Percentiles rank a stretch among this genome's conserved stretches.
Evolutionary conservation across 2,329 filamentous ascomycete genomes (phyloP).

Genomic region (Tolypocladium pustulatum): DNA sequence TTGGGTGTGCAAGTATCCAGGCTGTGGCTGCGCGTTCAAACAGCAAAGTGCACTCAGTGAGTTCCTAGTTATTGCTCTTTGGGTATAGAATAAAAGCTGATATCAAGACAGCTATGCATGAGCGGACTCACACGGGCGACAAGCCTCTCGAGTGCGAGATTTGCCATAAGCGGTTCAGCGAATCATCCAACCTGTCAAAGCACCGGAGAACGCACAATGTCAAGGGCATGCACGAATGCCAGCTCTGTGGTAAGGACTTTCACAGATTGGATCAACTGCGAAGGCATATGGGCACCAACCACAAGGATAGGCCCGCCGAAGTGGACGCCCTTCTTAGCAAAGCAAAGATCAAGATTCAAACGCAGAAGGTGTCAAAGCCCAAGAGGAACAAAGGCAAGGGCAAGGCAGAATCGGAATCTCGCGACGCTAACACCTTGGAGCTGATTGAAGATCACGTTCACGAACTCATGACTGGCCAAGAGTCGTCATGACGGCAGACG

Average conservation of each 20-base stretch:
- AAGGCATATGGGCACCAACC: conserved; percentile 34
- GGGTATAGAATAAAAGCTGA: conserved; percentile 6
- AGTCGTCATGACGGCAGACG: background rate
- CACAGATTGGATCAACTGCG: conserved; percentile 50
- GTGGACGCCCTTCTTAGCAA: conserved; percentile 8
- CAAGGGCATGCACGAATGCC: conserved; percentile 40
- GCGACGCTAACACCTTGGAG: background rate
- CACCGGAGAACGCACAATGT: conserved; percentile 51
- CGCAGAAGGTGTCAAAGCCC: conserved; percentile 5
- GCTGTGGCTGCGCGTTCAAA: conserved; percentile 50
- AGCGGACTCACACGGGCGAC: conserved; percentile 53
- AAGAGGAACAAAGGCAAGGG: conserved; percentile 3
- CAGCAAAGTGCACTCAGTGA: conserved; percentile 58
- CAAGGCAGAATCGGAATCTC: background rate
- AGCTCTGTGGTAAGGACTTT: conserved; percentile 46
- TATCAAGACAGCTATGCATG: conserved; percentile 47
- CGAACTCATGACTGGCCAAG: background rate
- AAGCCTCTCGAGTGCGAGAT: conserved; percentile 50
- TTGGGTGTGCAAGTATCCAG: conserved; percentile 40
- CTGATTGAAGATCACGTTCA: conserved; percentile 1
- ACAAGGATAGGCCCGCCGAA: conserved; percentile 14
- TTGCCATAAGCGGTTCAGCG: conserved; percentile 49
- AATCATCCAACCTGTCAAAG: conserved; percentile 58
- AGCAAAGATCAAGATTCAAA: conserved; percentile 5
- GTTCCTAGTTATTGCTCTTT: conserved; percentile 11